phyloP scores from a whole-genome alignment of 306 rosid species.

The Cajanus cajan region DNA sequence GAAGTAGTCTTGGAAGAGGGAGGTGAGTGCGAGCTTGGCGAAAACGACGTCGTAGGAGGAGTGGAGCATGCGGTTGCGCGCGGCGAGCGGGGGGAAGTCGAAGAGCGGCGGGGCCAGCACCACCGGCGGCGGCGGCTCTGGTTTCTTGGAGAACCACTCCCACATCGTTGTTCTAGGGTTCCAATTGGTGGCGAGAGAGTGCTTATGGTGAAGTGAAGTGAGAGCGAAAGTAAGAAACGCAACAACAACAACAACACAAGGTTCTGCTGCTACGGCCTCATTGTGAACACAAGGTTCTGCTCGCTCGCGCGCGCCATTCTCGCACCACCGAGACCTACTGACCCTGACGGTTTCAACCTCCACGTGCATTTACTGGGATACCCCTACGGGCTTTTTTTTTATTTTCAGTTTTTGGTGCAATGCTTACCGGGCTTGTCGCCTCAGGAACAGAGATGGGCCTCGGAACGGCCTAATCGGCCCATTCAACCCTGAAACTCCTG shows the following conservation, averaged over 20 bases:
- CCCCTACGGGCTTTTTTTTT: background rate
- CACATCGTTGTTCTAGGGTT: constrained; percentile 49
- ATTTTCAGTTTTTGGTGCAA: no score
- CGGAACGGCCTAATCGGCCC: background rate
- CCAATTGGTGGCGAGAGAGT: background rate
- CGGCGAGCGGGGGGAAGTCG: constrained; percentile 94
- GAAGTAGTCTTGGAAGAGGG: constrained; percentile 82
- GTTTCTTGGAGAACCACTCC: constrained; percentile 24
- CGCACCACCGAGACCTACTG: background rate
- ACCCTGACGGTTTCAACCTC: constrained; percentile 23
- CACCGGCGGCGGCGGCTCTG: constrained; percentile 70
- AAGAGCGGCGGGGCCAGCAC: constrained; percentile 95
- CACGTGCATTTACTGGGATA: background rate
- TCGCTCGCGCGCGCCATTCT: constrained; percentile 40
- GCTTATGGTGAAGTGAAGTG: background rate
- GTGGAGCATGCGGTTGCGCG: constrained; percentile 92
- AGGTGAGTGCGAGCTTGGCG: constrained; percentile 79
- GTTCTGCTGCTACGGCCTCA: background rate
- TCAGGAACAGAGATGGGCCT: background rate
- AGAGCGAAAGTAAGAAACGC: background rate
- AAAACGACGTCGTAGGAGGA: constrained; percentile 79
- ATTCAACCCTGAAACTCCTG: background rate
- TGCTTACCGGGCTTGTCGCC: background rate
- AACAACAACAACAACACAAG: background rate
- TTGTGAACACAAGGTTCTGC: no score